Evolutionary conservation across 164 flowering plant genomes (phyloP), one percentile per base, ranked within the genome.

Genomic region (Umbellularia californica): DNA sequence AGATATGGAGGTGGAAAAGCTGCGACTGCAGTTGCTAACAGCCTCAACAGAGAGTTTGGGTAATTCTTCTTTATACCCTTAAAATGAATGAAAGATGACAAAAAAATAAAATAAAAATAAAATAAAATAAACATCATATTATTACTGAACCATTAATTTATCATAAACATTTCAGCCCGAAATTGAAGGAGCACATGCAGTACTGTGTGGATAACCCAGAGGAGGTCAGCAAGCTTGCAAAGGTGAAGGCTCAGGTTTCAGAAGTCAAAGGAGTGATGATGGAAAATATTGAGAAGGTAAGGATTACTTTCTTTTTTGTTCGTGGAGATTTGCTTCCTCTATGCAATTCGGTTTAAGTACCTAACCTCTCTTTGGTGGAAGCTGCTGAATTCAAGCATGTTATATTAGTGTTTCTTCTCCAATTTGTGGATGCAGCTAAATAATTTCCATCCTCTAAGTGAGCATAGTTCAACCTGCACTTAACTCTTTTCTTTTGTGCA

Each of bases 261-360:
- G 95, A 90, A 85, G 98, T 93, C 51, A 92, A 93, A 81, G 97
- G 97, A 68, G 95, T 92, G 73, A 90, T 92, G 97, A 91, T 93
- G 92, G 97, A 93, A 79, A 93, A 92, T 75, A 93, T 93, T 79
- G 98, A 92, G 83, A 92, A 93, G 95, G 98, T 89, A 20, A 22
- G 15, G 9, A n/a, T 50, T 22, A 11, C 23, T 20, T 68, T 19
- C 41, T 41, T 7, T 73, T 73, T 63, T 14, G 2, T 66, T 66
- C n/a, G 0, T 55, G 15, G 27, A 47, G 33, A 51, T 65, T 65
- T 5, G 50, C 60, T 55, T 19, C 20, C 60, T 55, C 5, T 15
- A 55, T 15, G 20, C 60, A 55, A 55, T 15, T 66, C 10, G 1
- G 17, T 30, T 66, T 13, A 2, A 3, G 30, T 67, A 12, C 19